Evolutionary conservation across 306 rosid species (phyloP).

Genomic region (Trifolium pratense): DNA sequence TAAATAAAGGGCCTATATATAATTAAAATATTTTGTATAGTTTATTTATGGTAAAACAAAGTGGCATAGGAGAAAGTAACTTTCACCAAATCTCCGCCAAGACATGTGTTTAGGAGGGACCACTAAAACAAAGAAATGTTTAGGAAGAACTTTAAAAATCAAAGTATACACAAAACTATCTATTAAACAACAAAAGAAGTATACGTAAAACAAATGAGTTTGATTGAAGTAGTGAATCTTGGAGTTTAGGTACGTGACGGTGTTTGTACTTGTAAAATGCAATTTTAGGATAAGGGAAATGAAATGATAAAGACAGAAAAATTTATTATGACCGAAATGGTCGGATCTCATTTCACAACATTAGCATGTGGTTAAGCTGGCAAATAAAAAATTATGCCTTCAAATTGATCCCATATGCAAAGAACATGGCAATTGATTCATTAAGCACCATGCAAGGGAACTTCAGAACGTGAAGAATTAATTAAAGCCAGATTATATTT

Average conservation of each 20-base stretch:
- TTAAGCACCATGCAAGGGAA: constrained; percentile 44
- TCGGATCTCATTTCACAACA: constrained; percentile 66
- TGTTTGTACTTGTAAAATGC: constrained; percentile 42
- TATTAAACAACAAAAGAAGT: neutral
- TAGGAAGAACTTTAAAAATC: constrained; percentile 11
- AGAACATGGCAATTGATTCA: constrained; percentile 63
- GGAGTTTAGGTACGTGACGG: constrained; percentile 44
- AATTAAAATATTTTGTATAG: neutral
- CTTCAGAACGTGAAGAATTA: constrained; percentile 46
- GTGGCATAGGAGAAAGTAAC: neutral
- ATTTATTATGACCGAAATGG: constrained; percentile 58
- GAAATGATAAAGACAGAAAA: constrained; percentile 48
- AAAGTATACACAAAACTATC: constrained; percentile 26
- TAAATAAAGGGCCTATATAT: neutral
- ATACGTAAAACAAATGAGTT: constrained; percentile 33
- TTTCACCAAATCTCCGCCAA: constrained; percentile 18
- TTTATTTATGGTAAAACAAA: neutral
- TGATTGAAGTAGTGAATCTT: constrained; percentile 29
- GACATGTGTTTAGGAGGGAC: constrained; percentile 37
- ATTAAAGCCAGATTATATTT: constrained; percentile 37
- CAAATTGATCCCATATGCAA: constrained; percentile 47
- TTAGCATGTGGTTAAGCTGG: constrained; percentile 75
- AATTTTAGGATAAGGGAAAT: constrained; percentile 47
- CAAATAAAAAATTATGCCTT: constrained; percentile 44
- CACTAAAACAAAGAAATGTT: constrained; percentile 23